Base-by-base conservation (phyloP, 257 asterid species). In the Solanum gandarillasii region DNA sequence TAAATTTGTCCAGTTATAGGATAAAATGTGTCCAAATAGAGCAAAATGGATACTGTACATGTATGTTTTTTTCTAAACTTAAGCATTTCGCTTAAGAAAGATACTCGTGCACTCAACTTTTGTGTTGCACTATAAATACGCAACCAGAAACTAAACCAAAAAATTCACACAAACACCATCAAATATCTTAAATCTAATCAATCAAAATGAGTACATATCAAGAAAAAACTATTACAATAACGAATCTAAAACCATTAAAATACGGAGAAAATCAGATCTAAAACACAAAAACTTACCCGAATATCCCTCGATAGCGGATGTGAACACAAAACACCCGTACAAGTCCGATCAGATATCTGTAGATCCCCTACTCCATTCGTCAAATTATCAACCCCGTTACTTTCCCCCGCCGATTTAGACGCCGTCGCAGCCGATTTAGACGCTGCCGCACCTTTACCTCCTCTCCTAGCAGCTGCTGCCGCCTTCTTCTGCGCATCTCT, bases 401-500 rank as follows among this genome's bases (percentile, higher is more conserved):
- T 79, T 29, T 79, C 85, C 10, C 25, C 16, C 68, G 87, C 94
- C 20, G 90, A 68, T n/a, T 93, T 91, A 16, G 93, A 91, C 87
- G 96, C 87, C 21, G 94, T 75, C 55, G 91, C 93, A 3, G 90
- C 90, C 5, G 95, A 90, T 87, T 94, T 93, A 2, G 95, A 94
- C 8, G 98, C 74, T 78, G 90, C 85, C 16, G 89, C 89, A 21
- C 90, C 87, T 29, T 92, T 92, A 1, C 91, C 92, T 43, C 93
- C 93, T 88, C 94, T 89, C 76, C 86, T 90, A 18, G 93, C 94
- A 12, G 94, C 98, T 0, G 99, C 99, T 2, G 99, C 99, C 12
- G 98, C 99, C 95, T 97, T 97, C 96, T 96, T 97, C 93, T 97
- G 99, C 12, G 96, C 98, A 36, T 94, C 98, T 95, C 95, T 97